Evolutionary conservation across 2,329 filamentous ascomycete species (phyloP), one percentile per base, ranked within the genome.

Genomic region (Shiraia bambusicola): DNA sequence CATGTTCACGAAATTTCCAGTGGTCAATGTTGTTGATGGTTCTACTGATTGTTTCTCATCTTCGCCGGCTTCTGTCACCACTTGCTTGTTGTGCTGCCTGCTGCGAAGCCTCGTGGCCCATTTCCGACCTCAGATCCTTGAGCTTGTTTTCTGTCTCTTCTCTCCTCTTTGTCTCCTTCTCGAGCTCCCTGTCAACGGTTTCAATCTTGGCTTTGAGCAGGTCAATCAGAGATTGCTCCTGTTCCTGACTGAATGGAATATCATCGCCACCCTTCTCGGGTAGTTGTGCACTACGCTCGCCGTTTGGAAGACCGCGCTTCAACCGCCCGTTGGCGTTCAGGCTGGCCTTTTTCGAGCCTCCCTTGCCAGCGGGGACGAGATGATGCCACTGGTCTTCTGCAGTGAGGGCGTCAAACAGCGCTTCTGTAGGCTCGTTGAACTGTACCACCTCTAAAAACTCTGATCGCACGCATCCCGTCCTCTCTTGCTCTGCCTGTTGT

Each of bases 361-460:
- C 80, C 26, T 62, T 63, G 7, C 46, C 50, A n/a, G 48, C 46
- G 1, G 56, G 52, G 7, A 61, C 70, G 4, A 74, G 69, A 49
- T 76, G 73, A 37, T 72, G 69, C 59, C 71, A 76, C 48, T 79
- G 81, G 17, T 83, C 81, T 47, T 88, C 88, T 5, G 79, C 77
- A 2, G 90, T 97, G 47, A 98, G 76, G 19, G 88, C 76, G 49
- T 95, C 88, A 71, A 88, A 96, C 63, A 98, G 92, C 32, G 87
- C 82, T 69, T 95, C 88, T 58, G 90, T 93, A 0, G 93, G 93
- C 69, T 98, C 93, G 72, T 95, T 97, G 77, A 98, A 98, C 35
- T 97, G 80, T 52, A 97, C 86, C 63, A 95, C 90, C 69, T 98
- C 93, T 64, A 96, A 89, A 44, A 83, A 84, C 78, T 93, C 92